Base-by-base conservation (phyloP, 306 rosid species). In the Vigna unguiculata region DNA sequence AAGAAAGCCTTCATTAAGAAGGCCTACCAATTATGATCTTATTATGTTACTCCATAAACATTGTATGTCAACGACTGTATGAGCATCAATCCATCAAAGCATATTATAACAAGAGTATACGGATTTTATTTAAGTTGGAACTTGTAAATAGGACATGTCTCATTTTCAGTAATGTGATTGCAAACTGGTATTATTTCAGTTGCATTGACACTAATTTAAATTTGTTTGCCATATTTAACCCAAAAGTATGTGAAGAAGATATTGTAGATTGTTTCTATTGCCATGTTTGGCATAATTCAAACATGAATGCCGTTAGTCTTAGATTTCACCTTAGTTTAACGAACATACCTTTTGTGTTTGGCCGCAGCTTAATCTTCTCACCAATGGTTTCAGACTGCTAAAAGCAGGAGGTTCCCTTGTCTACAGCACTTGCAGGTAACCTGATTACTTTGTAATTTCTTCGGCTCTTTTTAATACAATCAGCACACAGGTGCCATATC, bases 381-480 rank as follows among this genome's bases (percentile, higher is more conserved):
- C 75, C 22, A 95, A 92, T 62, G 97, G 99, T 75, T 95, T 95
- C 92, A 78, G 88, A 68, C 83, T 90, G 81, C 88, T 92, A 46
- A 95, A 90, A 87, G 90, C 86, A 19, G 91, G 93, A 52, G 97
- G 99, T 1, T 46, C 83, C 61, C 97, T 95, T 15, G 80, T 95
- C 86, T 95, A 90, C 80, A 95, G 97, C 89, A 95, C 99, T 81
- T 95, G 99, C 97, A 92, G 97, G 99, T 95, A 32, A 67, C 79
- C 69, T 67, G 8, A 81, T 70, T 61, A 4, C 24, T 70, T 46
- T 49, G 60, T 41, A 63, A 48, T 40, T 45, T 78, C 32, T 78
- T 71, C 2, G 52, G 70, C 52, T 41, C 21, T 61, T 78, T 15
- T 22, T 48, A 36, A 69, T 63, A 41, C 49, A 74, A 20, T 74